Evolutionary conservation across 352 stramenopile species (phyloP), one percentile per base, ranked within the genome.

Genomic region (Thalassiosira ordinaria): DNA sequence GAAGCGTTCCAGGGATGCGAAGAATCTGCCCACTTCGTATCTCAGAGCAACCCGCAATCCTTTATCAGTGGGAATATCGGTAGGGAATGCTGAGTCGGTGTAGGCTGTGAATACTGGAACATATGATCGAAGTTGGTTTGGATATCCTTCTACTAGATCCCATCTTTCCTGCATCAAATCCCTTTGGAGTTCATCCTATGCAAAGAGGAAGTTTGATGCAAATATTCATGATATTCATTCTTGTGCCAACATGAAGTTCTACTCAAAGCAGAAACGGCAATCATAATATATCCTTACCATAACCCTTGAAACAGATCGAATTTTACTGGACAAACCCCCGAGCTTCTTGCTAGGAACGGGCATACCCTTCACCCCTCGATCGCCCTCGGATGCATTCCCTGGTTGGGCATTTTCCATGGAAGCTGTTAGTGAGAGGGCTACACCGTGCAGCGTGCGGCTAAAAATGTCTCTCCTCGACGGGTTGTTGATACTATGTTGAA

Each of bases 141-240:
- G 89, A 78, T 93, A 93, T 60, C 46, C 46, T 62, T 86, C 80
- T 13, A 93, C 79, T 7, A 91, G 51, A 65, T 92, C 89, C 86
- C 86, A 93, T 69, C 83, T 70, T 82, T 93, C 83, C 74, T 91
- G 88, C 88, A 93, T 93, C 24, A 93, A 74, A 73, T 93, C 88
- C 29, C 88, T 69, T 79, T 93, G 88, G 7, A 93, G 57, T 78
- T 90, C 84, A 67, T 93, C 79, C 79, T 92, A 33, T 74, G 20
- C 60, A 46, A 60, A 41, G 62, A 53, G 9, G 37, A 56, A 2
- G 2, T 2, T 49, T 2, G n/a, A 65, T 5, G 47, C 18, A 5
- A 47, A 47, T 8, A 47, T 47, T 7, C 14, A 47, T 49, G 14
- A 73, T n/a, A 3, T 33, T 65, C 8, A 26, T 60, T 60, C 3